These are phyloP conservation scores for Eucalyptus regnans DNA, from an alignment of 345 rosid species.

Conservation along the genomic window DNA sequence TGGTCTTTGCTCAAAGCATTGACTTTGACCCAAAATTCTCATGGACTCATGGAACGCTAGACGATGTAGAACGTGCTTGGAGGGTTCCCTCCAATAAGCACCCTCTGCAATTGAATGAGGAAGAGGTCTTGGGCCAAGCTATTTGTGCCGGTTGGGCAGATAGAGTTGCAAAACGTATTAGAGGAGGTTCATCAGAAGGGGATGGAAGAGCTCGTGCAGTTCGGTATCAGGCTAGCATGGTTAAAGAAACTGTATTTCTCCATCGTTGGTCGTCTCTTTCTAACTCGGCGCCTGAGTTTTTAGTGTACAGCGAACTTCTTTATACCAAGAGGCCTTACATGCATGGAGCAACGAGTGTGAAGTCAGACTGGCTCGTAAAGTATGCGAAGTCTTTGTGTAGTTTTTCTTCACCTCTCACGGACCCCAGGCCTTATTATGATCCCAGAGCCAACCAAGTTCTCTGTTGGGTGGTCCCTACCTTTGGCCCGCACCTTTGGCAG, in stretches of 20 bases:
- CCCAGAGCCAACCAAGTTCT: slow-evolving; percentile 38
- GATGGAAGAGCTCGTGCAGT: slow-evolving; percentile 34
- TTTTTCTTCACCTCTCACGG: slow-evolving; percentile 40
- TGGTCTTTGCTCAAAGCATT: slow-evolving; percentile 43
- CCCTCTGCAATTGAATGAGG: slow-evolving; percentile 50
- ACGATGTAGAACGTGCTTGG: slow-evolving; percentile 71
- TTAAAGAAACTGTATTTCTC: slow-evolving; percentile 63
- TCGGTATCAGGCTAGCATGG: slow-evolving; percentile 57
- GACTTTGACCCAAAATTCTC: slow-evolving; percentile 29
- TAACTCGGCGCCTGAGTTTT: slow-evolving; percentile 62
- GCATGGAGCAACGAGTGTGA: slow-evolving; percentile 73
- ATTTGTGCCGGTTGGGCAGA: slow-evolving; percentile 97
- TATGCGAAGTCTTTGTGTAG: slow-evolving; percentile 47
- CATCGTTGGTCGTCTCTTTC: slow-evolving; percentile 71
- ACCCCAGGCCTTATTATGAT: slow-evolving; percentile 60
- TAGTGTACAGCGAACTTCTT: slow-evolving; percentile 72
- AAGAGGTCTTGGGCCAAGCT: slow-evolving; percentile 64
- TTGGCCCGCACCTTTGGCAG: slow-evolving; percentile 63
- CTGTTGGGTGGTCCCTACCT: slow-evolving; percentile 49
- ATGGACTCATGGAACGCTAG: slow-evolving; percentile 66
- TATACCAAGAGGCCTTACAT: slow-evolving; percentile 69
- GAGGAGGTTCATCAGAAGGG: slow-evolving; percentile 17
- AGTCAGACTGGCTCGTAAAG: slow-evolving; percentile 70
- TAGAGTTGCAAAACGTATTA: slow-evolving; percentile 60
- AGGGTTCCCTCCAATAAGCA: slow-evolving; percentile 25